Percentiles rank a stretch among this genome's conserved stretches.
Evolutionary conservation across 805 yeast species (phyloP).

Genomic region (Candida vaughaniae): DNA sequence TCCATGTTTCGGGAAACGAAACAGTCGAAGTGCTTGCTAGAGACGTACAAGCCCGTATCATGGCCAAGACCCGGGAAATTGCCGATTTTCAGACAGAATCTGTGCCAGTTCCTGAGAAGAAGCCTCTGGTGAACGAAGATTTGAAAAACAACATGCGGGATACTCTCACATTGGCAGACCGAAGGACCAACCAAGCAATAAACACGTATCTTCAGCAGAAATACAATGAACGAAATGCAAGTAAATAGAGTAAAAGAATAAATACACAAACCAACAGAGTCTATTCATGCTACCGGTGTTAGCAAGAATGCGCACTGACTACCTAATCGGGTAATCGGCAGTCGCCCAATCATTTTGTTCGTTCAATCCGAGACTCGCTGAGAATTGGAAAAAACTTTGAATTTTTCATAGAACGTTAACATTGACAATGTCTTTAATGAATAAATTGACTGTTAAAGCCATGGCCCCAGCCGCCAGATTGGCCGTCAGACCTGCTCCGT

Average conservation of each 20-base stretch:
- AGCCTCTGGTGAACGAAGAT: slow-evolving; percentile 22
- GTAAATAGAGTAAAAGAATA: not conserved
- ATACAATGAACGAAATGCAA: slow-evolving; percentile 13
- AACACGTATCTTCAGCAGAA: slow-evolving; percentile 25
- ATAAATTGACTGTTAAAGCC: slow-evolving; percentile 45
- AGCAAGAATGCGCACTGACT: too few relatives aligned
- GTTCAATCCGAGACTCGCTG: slow-evolving; percentile 23
- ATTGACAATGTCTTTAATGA: slow-evolving; percentile 36
- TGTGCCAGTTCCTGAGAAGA: too few relatives aligned
- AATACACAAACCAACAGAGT: too few relatives aligned
- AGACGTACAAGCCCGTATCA: slow-evolving; percentile 22
- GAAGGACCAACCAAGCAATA: slow-evolving; percentile 26
- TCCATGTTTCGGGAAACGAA: slow-evolving; percentile 16
- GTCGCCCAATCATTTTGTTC: slow-evolving; percentile 30
- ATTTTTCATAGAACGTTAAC: slow-evolving; percentile 9
- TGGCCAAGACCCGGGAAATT: slow-evolving; percentile 15
- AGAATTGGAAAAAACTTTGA: slow-evolving; percentile 11
- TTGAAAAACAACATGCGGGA: slow-evolving; percentile 27
- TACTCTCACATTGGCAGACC: slow-evolving; percentile 25
- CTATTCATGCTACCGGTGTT: too few relatives aligned
- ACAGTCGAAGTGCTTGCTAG: slow-evolving; percentile 28
- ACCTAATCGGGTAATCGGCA: slow-evolving; percentile 30
- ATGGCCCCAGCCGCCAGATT: slow-evolving; percentile 38
- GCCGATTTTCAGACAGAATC: slow-evolving; percentile 4
- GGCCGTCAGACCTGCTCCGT: slow-evolving; percentile 46